Percentiles rank a stretch among this genome's conserved stretches.
Evolutionary conservation across 495 filamentous ascomycete genomes (phyloP).

Genomic region (Entonaema liquescens): DNA sequence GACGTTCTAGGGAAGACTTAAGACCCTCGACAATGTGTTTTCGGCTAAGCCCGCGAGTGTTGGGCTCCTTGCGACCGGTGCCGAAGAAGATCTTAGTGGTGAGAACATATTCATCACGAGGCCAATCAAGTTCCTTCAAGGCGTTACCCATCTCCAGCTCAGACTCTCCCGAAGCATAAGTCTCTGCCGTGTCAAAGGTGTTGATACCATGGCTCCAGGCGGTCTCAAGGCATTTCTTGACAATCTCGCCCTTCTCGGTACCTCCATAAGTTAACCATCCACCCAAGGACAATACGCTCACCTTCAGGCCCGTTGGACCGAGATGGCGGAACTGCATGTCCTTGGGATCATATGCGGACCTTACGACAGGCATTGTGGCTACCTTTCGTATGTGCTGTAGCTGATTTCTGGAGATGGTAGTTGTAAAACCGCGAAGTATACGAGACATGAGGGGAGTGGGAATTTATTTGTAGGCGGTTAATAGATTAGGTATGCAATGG

Average conservation of each 20-base stretch:
- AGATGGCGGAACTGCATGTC: conserved; percentile 75
- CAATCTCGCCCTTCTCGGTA: conserved; percentile 54
- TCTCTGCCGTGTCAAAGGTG: conserved; percentile 65
- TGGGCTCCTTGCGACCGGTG: conserved; percentile 58
- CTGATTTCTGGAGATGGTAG: conserved; percentile 8
- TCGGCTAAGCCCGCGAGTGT: conserved; percentile 55
- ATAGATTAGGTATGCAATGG: neutral
- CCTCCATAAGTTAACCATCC: conserved; percentile 63
- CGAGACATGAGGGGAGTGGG: conserved; percentile 23
- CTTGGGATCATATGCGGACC: conserved; percentile 59
- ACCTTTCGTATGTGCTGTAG: conserved; percentile 28
- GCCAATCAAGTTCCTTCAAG: conserved; percentile 56
- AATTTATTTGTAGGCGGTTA: neutral
- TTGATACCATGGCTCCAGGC: conserved; percentile 66
- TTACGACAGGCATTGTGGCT: conserved; percentile 44
- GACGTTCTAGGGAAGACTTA: conserved; percentile 54
- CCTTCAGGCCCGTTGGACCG: conserved; percentile 72
- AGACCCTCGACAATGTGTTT: conserved; percentile 61
- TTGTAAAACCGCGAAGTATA: neutral
- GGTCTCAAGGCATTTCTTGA: conserved; percentile 54
- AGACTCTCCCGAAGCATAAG: conserved; percentile 59
- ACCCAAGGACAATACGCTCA: conserved; percentile 72
- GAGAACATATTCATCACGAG: conserved; percentile 58
- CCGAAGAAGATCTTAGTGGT: conserved; percentile 56
- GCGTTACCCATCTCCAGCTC: conserved; percentile 64